Evolutionary conservation across 1,139 yeast species (phyloP).

Genomic region (Lodderomyces margitis): DNA sequence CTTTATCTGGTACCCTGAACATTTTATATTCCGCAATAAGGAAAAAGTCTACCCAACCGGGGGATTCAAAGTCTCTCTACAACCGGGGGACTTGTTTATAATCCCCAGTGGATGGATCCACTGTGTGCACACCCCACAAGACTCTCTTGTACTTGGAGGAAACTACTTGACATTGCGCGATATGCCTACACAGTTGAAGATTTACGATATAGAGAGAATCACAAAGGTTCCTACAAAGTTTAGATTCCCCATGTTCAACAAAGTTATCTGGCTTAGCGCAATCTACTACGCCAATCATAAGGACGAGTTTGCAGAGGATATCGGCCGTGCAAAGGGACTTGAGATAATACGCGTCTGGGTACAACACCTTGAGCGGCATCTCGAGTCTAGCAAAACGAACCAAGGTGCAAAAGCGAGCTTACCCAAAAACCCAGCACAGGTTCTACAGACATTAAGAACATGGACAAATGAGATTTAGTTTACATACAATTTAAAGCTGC

Average conservation of each 20-base stretch:
- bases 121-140: conserved; percentile 80
- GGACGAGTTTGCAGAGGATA: conserved; percentile 22
- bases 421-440: conserved; percentile 20
- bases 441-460: conserved; percentile 17
- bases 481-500: conserved; percentile 22
- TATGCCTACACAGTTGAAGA: conserved; percentile 58
- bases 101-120: conserved; percentile 96
- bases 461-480: conserved; percentile 25
- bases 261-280: conserved; percentile 66
- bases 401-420: conserved; percentile 28
- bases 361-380: conserved; percentile 24
- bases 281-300: conserved; percentile 38
- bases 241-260: conserved; percentile 74
- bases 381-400: conserved; percentile 27
- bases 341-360: conserved; percentile 15
- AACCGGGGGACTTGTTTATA: conserved; percentile 71
- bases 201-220: conserved; percentile 58
- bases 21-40: conserved; percentile 26
- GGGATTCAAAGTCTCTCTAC: conserved; percentile 65
- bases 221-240: conserved; percentile 77
- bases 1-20: conserved; percentile 65
- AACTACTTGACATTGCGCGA: conserved; percentile 71
- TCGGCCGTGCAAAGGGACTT: conserved; percentile 12
- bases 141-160: conserved; percentile 84
- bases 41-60: conserved; percentile 26